Percentiles rank a stretch among this genome's conserved stretches.
phyloP scores from a whole-genome alignment of 495 filamentous ascomycete genomes.

The Hypoxylon subgilvum region DNA sequence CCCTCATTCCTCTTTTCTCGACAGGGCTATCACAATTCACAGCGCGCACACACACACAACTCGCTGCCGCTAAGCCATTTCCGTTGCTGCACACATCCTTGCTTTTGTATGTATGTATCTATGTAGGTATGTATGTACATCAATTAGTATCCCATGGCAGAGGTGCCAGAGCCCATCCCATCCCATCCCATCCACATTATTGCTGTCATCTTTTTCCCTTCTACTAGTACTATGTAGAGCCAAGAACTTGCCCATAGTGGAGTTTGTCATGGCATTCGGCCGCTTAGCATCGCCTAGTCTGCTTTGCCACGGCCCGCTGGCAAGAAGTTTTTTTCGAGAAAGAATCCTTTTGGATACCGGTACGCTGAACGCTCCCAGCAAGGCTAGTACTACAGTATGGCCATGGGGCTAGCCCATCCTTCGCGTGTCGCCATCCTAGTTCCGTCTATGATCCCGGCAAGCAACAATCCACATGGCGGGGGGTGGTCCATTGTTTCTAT shows the following conservation, averaged over 20 bases:
- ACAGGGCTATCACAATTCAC: too few species aligned
- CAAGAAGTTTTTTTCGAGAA: constrained; percentile 13
- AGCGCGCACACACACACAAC: too few species aligned
- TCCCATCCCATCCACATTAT: constrained; percentile 5
- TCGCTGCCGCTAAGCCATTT: constrained; percentile 25
- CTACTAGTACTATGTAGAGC: too few species aligned
- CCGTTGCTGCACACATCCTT: constrained; percentile 31
- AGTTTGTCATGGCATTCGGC: constrained; percentile 25
- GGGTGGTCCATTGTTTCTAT: constrained; percentile 6
- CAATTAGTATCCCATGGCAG: too few species aligned
- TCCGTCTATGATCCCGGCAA: constrained; percentile 27
- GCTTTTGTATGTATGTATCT: too few species aligned
- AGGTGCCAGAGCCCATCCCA: constrained; percentile 5
- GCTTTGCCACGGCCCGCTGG: constrained; percentile 22
- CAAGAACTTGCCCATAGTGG: constrained; percentile 20
- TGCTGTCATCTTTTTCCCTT: constrained; percentile 10
- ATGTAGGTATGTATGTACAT: too few species aligned
- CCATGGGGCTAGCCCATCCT: constrained; percentile 21
- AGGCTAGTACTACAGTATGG: neutral
- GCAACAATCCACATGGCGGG: constrained; percentile 24
- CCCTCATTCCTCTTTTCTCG: too few species aligned
- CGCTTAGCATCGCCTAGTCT: constrained; percentile 25
- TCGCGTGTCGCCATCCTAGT: constrained; percentile 23
- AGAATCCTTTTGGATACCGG: constrained; percentile 25
- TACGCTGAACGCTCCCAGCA: constrained; percentile 9